Evolutionary conservation across 2,329 filamentous ascomycete genomes (phyloP).

Genomic region (Penicillium nordicum): DNA sequence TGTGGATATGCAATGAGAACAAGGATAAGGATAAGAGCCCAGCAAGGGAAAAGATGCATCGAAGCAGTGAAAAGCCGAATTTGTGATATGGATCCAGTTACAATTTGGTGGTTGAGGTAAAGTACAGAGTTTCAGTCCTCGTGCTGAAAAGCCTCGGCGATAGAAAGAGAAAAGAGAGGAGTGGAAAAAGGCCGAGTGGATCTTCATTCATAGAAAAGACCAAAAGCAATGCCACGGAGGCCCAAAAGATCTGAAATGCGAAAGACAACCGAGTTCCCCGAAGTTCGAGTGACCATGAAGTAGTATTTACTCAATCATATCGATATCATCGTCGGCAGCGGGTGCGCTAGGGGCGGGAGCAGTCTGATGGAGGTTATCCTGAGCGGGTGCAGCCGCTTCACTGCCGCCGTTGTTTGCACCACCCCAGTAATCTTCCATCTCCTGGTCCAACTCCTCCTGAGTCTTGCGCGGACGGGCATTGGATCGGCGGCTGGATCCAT

Average conservation of each 20-base stretch:
- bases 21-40: background rate
- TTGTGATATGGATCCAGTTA: slow-evolving; percentile 5
- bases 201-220: background rate
- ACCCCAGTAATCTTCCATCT: slow-evolving; percentile 92
- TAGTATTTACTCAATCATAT: slow-evolving; percentile 62
- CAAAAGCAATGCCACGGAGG: background rate
- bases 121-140: slow-evolving; percentile 12
- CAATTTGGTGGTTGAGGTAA: slow-evolving; percentile 19
- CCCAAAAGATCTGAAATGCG: background rate
- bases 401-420: slow-evolving; percentile 39
- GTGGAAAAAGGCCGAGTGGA: background rate
- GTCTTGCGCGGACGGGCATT: slow-evolving; percentile 71
- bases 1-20: background rate
- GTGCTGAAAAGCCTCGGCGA: background rate
- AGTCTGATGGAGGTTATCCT: slow-evolving; percentile 22
- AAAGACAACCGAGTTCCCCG: background rate
- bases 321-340: slow-evolving; percentile 55
- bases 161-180: background rate
- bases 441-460: slow-evolving; percentile 86
- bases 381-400: slow-evolving; percentile 34
- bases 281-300: background rate
- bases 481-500: slow-evolving; percentile 37
- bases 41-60: background rate
- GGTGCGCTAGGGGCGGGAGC: slow-evolving; percentile 26
- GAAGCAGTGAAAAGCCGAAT: background rate